phyloP scores from a whole-genome alignment of 2,329 filamentous ascomycete species.

The Fusarium albosuccineum region DNA sequence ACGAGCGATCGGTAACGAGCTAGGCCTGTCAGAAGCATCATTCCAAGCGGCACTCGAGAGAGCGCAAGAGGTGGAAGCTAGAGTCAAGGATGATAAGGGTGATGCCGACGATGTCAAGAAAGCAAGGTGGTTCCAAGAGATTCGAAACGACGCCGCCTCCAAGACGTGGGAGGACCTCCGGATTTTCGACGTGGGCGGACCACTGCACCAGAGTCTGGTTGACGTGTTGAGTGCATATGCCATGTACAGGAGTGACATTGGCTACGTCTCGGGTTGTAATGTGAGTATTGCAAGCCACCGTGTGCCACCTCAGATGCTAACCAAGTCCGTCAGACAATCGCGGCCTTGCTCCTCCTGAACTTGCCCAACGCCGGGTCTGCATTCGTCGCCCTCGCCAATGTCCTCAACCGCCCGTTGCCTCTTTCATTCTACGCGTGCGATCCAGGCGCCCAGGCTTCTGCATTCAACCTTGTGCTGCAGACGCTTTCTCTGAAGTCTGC shows the following conservation, averaged over 20 bases:
- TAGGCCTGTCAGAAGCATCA: constrained; percentile 74
- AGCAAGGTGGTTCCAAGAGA: constrained; percentile 72
- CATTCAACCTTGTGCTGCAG: constrained; percentile 77
- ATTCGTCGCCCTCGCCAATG: constrained; percentile 80
- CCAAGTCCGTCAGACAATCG: constrained; percentile 68
- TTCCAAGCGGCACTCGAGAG: constrained; percentile 79
- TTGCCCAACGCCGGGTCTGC: constrained; percentile 72
- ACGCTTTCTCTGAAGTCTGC: constrained; percentile 75
- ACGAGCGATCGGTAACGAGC: constrained; percentile 78
- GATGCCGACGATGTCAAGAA: constrained; percentile 67
- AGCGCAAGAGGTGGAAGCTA: constrained; percentile 72
- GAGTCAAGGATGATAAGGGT: constrained; percentile 64
- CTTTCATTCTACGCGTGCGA: constrained; percentile 82
- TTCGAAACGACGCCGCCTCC: constrained; percentile 72
- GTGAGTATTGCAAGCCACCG: constrained; percentile 62
- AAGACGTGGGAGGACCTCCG: constrained; percentile 78
- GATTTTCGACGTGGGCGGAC: constrained; percentile 76
- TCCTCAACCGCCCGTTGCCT: constrained; percentile 81
- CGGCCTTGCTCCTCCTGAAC: constrained; percentile 80
- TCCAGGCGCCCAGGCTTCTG: constrained; percentile 74
- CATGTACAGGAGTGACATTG: constrained; percentile 86
- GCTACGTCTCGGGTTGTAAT: constrained; percentile 80
- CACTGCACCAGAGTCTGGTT: constrained; percentile 75
- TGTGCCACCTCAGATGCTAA: constrained; percentile 32
- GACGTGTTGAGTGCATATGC: constrained; percentile 83